Base-by-base conservation (phyloP, 176 grass and related monocot species). In the Carex littledalei region DNA sequence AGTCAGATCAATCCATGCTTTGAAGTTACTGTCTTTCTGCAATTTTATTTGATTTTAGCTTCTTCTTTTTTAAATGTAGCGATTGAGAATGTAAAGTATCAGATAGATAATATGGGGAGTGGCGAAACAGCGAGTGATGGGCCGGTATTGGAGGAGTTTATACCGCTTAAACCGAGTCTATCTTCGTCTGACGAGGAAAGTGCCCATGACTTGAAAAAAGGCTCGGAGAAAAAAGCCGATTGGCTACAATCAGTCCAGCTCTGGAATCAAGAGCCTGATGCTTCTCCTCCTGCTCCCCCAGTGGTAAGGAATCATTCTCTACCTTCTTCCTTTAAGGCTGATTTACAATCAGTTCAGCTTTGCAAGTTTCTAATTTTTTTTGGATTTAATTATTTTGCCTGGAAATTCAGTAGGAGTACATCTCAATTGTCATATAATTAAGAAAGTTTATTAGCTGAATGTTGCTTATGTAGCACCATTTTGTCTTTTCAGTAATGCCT, bases 61-160 rank as follows among this genome's bases (percentile, higher is more conserved):
- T 47, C 12, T 9, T 1, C 6, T 62, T 6, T 78, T 3, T 16
- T 81, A 11, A 65, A 39, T 71, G 45, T 83, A 98, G 95, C 95
- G 4, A 94, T 98, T 6, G 91, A 98, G 70, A 81, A 84, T 61
- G 82, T 94, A 32, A 84, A 69, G 86, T 65, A 66, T 47, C 89
- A 90, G 83, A 93, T 98, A 77, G 88, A 81, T 69, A 45, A 56
- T 60, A 88, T 83, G 79, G 86, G 31, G 55, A 84, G 82, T 65
- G 91, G 89, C 61, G 89, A 91, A 71, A 88, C 83, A 72, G 80
- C 78, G 17, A 90, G 84, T 78, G 82, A 92, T 55, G 85, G 75
- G 6, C 92, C 95, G 9, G 89, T 98, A 59, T 82, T 98, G 50
- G 95, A 98, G 86, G 95, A 98, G 92, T 94, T 98, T 72, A 98